Evolutionary conservation across 305 asterid genomes (phyloP), one percentile per base, ranked within the genome.

Genomic region (Fraxinus dipetala): DNA sequence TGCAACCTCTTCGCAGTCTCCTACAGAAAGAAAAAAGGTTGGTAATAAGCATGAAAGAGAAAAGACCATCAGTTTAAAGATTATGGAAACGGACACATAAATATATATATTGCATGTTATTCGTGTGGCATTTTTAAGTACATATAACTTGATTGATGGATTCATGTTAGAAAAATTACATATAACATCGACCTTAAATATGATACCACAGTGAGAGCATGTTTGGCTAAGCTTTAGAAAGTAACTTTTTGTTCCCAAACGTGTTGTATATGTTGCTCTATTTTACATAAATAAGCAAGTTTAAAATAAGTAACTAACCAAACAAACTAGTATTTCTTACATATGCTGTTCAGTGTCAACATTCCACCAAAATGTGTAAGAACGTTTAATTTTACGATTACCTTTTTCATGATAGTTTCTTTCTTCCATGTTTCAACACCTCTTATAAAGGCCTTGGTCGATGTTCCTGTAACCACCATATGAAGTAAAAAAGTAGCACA

Each of bases 361-460:
- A 43, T 38, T 14, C 6, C 36, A 80, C 69, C 56, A 40, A 72
- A 67, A 20, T 14, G 69, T 16, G 18, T 3, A 54, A 56, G 70
- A 51, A 13, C 4, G 2, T 3, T 67, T 20, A 54, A 16, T 36
- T 54, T 10, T 54, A 8, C 0, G 22, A 51, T 79, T 43, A 84
- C 94, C 91, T 88, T 87, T 83, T 87, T 90, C 83, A 88, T 70
- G 78, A 90, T 84, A 36, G 92, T 89, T 85, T 90, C 94, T 77
- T 88, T 89, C 80, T 86, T 89, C 94, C 94, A 90, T 73, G 92
- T 90, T 80, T 90, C 91, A 3, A 89, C 83, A 59, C 94, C 94
- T 86, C 89, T 90, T 3, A 87, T 48, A 87, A 87, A 89, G 79
- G 94, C 91, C 89, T 86, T 87, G 40, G 90, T 90, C 28, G 94